A percentile compares a stretch with the other conserved stretches of the same genome.
Conservation (phyloP, 305 asterid genomes). For the Fraxinus nigra region DNA sequence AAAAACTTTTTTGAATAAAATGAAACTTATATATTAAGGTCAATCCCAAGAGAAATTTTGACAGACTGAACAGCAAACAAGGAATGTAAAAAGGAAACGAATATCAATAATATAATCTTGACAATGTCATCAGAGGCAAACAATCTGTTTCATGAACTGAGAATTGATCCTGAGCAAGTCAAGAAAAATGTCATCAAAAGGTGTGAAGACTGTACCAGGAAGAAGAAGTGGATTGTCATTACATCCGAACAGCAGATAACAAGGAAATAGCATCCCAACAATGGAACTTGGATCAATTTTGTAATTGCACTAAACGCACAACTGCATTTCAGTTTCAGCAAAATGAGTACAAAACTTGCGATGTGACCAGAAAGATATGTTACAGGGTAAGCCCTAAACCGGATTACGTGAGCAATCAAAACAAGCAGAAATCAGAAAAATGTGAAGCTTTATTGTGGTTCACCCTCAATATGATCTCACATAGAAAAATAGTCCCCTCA, state of each 20-base stretch:
- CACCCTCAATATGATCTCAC: not conserved
- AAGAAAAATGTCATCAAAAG: not conserved
- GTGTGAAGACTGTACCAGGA: slow-evolving; percentile 57
- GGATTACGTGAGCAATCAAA: not conserved
- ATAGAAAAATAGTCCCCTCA: not conserved
- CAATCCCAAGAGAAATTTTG: not conserved
- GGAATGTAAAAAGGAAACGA: not conserved
- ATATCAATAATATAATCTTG: not conserved
- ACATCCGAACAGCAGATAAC: slow-evolving; percentile 93
- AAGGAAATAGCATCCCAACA: slow-evolving; percentile 88
- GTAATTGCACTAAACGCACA: slow-evolving; percentile 84
- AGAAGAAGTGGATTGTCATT: slow-evolving; percentile 97
- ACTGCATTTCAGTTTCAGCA: slow-evolving; percentile 43
- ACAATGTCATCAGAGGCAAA: not conserved
- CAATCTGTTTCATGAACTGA: not conserved
- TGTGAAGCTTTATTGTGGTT: not conserved
- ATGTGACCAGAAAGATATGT: not conserved
- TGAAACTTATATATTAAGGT: not conserved
- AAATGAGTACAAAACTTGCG: not conserved
- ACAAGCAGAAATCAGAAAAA: not conserved
- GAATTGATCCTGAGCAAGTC: not conserved
- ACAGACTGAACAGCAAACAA: not conserved
- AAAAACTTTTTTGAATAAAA: not conserved
- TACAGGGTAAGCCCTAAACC: not conserved
- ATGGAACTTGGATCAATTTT: slow-evolving; percentile 61